These are phyloP conservation scores for Xylaria sp. DNA, from an alignment of 2,329 filamentous ascomycete genomes.

Conservation along the genomic window DNA sequence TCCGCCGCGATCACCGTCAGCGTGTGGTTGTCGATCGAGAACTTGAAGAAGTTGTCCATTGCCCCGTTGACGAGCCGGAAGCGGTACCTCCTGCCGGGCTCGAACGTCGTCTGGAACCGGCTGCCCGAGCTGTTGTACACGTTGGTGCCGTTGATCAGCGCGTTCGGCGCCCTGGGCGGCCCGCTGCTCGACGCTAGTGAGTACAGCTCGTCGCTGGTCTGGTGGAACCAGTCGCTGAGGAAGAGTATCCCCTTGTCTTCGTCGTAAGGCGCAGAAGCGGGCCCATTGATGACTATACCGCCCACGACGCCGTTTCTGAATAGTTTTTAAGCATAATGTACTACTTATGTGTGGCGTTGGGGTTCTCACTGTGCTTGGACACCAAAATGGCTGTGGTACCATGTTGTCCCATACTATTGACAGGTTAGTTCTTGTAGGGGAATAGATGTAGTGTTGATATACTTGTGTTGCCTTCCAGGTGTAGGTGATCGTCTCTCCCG, in stretches of 20 bases:
- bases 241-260: slow-evolving; percentile 62
- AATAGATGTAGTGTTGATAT: neutral
- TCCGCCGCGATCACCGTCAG: slow-evolving; percentile 60
- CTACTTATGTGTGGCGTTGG: slow-evolving; percentile 46
- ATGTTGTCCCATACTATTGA: slow-evolving; percentile 53
- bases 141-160: slow-evolving; percentile 38
- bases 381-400: slow-evolving; percentile 65
- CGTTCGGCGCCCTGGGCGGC: slow-evolving; percentile 46
- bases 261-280: slow-evolving; percentile 60
- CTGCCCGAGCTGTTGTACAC: slow-evolving; percentile 32
- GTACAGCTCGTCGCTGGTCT: slow-evolving; percentile 43
- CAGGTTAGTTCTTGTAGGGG: slow-evolving; percentile 6
- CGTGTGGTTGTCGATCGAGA: slow-evolving; percentile 56
- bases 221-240: slow-evolving; percentile 61
- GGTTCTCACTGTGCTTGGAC: slow-evolving; percentile 37
- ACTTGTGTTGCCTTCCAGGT: slow-evolving; percentile 52
- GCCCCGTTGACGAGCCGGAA: slow-evolving; percentile 51
- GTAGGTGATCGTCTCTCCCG: slow-evolving; percentile 57
- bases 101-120: slow-evolving; percentile 36
- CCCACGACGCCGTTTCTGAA: slow-evolving; percentile 44
- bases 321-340: slow-evolving; percentile 34
- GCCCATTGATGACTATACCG: slow-evolving; percentile 62
- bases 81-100: slow-evolving; percentile 45
- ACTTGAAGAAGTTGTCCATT: slow-evolving; percentile 45
- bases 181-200: slow-evolving; percentile 28